Percentiles rank a stretch among this genome's conserved stretches.
These are phyloP conservation scores for Protomyces arabidopsidicola DNA, from an alignment of 1,139 yeast genomes.

Conservation along the genomic window DNA sequence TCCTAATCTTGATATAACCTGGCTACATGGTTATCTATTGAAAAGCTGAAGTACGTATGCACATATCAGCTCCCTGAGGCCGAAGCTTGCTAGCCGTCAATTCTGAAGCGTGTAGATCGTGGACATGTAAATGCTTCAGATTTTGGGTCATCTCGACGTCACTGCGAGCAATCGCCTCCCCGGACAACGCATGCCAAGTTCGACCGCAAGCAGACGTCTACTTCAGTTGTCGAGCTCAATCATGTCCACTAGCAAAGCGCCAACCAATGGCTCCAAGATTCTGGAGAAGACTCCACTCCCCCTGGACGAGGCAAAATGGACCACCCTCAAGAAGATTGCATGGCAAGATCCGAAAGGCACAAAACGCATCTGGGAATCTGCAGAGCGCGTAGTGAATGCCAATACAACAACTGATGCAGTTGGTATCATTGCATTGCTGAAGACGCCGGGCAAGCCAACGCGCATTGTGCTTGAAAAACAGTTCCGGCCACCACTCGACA, in stretches of 20 bases:
- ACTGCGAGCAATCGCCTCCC: no score
- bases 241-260: background rate
- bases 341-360: conserved; percentile 29
- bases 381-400: conserved; percentile 27
- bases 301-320: conserved; percentile 29
- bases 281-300: conserved; percentile 10
- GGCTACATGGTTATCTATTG: no score
- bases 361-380: conserved; percentile 29
- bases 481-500: conserved; percentile 28
- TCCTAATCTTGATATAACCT: no score
- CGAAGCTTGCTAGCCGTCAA: background rate
- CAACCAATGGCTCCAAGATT: conserved; percentile 26
- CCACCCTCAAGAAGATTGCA: conserved; percentile 25
- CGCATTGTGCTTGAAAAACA: conserved; percentile 28
- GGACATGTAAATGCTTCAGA: no score
- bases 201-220: background rate
- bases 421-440: conserved; percentile 28
- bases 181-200: no score
- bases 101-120: background rate
- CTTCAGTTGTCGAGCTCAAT: background rate
- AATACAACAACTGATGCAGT: conserved; percentile 27
- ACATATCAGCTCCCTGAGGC: no score
- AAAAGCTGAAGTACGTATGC: no score
- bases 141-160: no score
- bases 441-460: conserved; percentile 17